These are phyloP conservation scores for Boletus austroedulis DNA, from an alignment of 1,284 basidiomycete genomes.

Conservation along the genomic window DNA sequence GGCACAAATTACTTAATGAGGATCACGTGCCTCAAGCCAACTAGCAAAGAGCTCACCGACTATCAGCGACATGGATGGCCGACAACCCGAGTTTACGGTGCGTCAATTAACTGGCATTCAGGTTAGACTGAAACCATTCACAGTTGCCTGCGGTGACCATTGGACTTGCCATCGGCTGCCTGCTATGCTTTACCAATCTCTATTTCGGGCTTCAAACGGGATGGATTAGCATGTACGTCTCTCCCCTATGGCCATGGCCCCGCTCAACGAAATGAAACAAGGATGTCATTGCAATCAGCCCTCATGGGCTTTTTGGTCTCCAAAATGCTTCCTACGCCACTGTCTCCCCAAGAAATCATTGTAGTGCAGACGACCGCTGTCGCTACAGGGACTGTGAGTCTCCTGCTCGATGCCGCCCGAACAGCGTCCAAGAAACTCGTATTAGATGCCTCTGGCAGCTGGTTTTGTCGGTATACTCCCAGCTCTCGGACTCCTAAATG, in stretches of 20 bases:
- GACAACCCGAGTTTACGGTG: constrained; percentile 33
- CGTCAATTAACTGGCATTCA: not conserved
- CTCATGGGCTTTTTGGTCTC: constrained; percentile 90
- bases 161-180: constrained; percentile 67
- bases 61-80: not conserved
- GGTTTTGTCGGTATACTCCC: constrained; percentile 95
- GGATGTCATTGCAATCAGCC: constrained; percentile 95
- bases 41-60: no score
- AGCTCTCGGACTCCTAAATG: constrained; percentile 76
- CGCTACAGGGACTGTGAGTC: constrained; percentile 74
- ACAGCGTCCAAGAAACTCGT: not conserved
- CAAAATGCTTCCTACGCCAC: constrained; percentile 63
- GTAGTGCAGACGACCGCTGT: constrained; percentile 95
- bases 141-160: constrained; percentile 48
- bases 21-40: constrained; percentile 22
- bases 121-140: not conserved
- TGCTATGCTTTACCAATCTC: constrained; percentile 74
- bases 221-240: constrained; percentile 66
- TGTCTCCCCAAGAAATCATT: constrained; percentile 88
- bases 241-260: not conserved
- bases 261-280: constrained; percentile 32
- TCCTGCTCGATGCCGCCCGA: not conserved
- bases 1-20: constrained; percentile 32
- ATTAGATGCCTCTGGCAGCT: constrained; percentile 83
- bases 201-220: constrained; percentile 78